Base-by-base conservation (phyloP, 768 basidiomycete species). In the Mycena rosella region DNA sequence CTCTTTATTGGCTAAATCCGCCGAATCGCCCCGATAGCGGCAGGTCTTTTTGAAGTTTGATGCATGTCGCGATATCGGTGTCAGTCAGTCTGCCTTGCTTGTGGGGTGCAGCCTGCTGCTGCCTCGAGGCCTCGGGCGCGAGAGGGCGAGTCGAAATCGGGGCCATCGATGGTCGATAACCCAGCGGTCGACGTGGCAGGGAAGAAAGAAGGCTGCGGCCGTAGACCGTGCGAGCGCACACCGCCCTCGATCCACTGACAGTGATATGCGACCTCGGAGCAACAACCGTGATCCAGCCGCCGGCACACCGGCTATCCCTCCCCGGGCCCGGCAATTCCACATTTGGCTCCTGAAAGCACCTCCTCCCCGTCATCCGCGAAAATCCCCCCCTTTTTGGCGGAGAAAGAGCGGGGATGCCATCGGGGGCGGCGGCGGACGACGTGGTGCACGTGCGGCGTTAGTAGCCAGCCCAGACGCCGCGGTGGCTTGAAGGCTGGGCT, bases 111-210 rank as follows among this genome's bases (percentile, higher is more conserved):
- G n/a, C n/a, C n/a, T n/a, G n/a, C n/a, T n/a, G n/a, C n/a, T n/a
- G 38, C 38, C 38, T 40, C 38, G 38, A 6, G 38, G 38, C 38
- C 17, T 40, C 30, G 20, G 51, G 32, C 20, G n/a, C 5, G 51
- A 34, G 32, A 14, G 52, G 17, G 20, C 15, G 34, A 54, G n/a
- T 34, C n/a, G 32, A n/a, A 17, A 36, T 26, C 20, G 52, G n/a
- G 45, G 45, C 8, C 45, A 55, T 63, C 53, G 53, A 56, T 55
- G 51, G 14, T 54, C 60, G 61, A 63, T 54, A 47, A 55, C 3
- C 14, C 47, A 26, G 49, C 30, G 17, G 49, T 7, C 17, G 45
- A 47, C 42, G 42, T 44, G 42, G 42, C 42, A 47, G 24, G 49
- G 29, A 51, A 51, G 49, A 49, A 27, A 15, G 29, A 51, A 30